Evolutionary conservation across 257 asterid species (phyloP).

Genomic region (Nicotiana tomentosiformis): DNA sequence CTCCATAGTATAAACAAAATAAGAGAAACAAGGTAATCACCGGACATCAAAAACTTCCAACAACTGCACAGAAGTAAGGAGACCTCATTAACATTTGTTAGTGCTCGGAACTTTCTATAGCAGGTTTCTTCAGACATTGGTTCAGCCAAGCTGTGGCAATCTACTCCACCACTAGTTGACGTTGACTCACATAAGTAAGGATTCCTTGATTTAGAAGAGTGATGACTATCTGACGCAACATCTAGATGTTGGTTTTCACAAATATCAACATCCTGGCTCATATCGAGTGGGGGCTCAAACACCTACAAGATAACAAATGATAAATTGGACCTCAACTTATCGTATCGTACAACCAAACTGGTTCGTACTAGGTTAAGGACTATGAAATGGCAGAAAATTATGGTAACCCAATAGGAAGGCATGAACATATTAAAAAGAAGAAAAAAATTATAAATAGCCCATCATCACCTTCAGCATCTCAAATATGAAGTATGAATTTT

Average conservation of each 20-base stretch:
- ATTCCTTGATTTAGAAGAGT: constrained; percentile 31
- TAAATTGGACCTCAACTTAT: neutral
- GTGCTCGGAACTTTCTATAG: constrained; percentile 21
- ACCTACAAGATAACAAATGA: constrained; percentile 47
- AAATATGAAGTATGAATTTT: constrained; percentile 85
- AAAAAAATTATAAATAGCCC: constrained; percentile 6
- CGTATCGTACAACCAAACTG: neutral
- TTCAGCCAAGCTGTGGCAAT: constrained; percentile 27
- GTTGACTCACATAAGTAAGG: constrained; percentile 26
- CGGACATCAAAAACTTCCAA: constrained; percentile 16
- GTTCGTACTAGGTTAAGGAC: constrained; percentile 14
- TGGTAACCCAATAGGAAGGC: neutral
- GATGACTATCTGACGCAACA: constrained; percentile 28
- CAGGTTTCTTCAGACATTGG: constrained; percentile 21
- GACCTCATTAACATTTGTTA: constrained; percentile 34
- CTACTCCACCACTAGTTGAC: constrained; percentile 25
- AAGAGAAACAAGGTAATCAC: constrained; percentile 33
- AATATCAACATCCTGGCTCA: constrained; percentile 50
- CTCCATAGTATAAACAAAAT: constrained; percentile 59
- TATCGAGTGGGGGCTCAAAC: constrained; percentile 93
- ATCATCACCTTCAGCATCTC: constrained; percentile 92
- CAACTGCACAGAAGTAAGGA: constrained; percentile 11
- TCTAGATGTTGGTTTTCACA: constrained; percentile 36
- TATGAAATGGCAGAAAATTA: constrained; percentile 2
- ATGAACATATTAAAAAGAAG: neutral